Percentiles rank a stretch among this genome's conserved stretches.
Evolutionary conservation across 768 basidiomycete species (phyloP).

Genomic region (Leccinum sublutescens): DNA sequence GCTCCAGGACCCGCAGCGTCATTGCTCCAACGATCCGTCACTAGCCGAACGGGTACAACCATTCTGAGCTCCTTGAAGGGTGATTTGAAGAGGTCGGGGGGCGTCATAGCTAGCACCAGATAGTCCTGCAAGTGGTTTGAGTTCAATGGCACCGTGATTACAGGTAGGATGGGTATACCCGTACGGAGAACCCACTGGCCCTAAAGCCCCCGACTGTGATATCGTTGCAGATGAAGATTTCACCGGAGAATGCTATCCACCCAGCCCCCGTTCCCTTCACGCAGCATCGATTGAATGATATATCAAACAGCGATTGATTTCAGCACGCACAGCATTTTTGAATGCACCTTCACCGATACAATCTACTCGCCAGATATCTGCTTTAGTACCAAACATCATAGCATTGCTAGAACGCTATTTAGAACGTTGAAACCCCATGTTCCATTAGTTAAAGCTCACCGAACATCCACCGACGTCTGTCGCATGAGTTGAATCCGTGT

Average conservation of each 20-base stretch:
- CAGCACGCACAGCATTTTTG: conserved; percentile 47
- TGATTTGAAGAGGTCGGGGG: conserved; percentile 52
- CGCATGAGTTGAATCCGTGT: conserved; percentile 64
- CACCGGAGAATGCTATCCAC: conserved; percentile 61
- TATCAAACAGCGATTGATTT: neutral
- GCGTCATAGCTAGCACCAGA: conserved; percentile 58
- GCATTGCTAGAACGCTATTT: conserved; percentile 39
- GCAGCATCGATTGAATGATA: conserved; percentile 5
- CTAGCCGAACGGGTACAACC: conserved; percentile 60
- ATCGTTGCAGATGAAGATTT: conserved; percentile 49
- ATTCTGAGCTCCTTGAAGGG: conserved; percentile 60
- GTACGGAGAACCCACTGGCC: conserved; percentile 61
- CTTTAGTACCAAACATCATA: conserved; percentile 50
- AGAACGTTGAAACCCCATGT: neutral
- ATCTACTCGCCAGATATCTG: conserved; percentile 70
- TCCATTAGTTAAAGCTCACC: conserved; percentile 29
- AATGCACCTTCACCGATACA: conserved; percentile 65
- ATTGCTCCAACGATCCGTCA: conserved; percentile 58
- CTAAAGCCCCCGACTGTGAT: conserved; percentile 62
- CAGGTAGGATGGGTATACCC: conserved; percentile 40
- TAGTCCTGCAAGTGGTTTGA: conserved; percentile 50
- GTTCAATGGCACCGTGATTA: conserved; percentile 1
- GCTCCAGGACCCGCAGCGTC: conserved; percentile 27
- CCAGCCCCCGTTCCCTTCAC: conserved; percentile 60
- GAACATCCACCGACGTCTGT: conserved; percentile 66